Conservation (phyloP, 2,329 filamentous ascomycete genomes). For the Colletotrichum higginsianum region DNA sequence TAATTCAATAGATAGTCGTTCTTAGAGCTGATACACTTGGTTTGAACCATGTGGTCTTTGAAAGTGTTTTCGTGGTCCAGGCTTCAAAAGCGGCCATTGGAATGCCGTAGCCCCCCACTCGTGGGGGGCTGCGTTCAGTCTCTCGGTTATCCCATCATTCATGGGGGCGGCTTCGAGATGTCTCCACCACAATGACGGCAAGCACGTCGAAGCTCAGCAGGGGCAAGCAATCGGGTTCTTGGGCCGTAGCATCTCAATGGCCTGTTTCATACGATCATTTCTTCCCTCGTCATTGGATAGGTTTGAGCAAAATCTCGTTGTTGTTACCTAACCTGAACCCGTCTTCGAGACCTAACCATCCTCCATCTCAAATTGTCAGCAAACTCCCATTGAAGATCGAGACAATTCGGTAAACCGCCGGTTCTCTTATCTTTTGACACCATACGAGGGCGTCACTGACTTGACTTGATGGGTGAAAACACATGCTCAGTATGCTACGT, state of each 20-base stretch:
- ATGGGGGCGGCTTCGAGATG: not conserved
- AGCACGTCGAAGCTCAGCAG: not conserved
- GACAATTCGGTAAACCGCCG: not conserved
- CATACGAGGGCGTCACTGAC: too few relatives aligned
- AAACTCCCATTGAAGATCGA: not conserved
- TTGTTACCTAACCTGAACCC: not conserved
- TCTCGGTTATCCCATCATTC: not conserved
- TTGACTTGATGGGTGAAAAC: too few relatives aligned
- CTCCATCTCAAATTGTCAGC: not conserved
- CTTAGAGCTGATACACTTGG: too few relatives aligned
- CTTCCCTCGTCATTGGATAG: not conserved
- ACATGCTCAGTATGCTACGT: too few relatives aligned
- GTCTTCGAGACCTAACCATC: too few relatives aligned
- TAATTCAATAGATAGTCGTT: too few relatives aligned
- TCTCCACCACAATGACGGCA: not conserved
- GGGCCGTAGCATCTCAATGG: not conserved
- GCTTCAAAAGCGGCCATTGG: not conserved
- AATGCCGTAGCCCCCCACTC: not conserved
- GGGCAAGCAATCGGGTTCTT: constrained; percentile 3
- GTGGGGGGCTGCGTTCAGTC: not conserved
- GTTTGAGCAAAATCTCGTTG: not conserved
- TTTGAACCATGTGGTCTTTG: too few relatives aligned
- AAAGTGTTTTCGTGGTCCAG: too few relatives aligned
- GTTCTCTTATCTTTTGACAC: not conserved
- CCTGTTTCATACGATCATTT: not conserved